Percentiles rank a stretch among this genome's conserved stretches.
Evolutionary conservation across 164 flowering plant genomes (phyloP).

Genomic region (Berberis vulgaris): DNA sequence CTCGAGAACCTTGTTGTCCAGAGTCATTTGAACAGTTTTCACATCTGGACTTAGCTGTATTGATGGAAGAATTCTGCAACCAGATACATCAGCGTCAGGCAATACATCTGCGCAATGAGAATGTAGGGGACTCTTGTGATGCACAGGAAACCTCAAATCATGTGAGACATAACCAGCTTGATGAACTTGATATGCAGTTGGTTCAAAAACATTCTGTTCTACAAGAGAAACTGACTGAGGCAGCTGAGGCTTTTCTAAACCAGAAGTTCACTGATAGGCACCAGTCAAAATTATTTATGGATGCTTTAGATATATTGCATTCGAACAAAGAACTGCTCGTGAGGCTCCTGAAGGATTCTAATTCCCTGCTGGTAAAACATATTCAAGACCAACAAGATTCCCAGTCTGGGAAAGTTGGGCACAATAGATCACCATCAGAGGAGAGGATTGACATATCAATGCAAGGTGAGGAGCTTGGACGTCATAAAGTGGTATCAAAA

Average conservation of each 20-base stretch:
- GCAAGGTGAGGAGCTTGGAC: conserved; percentile 22
- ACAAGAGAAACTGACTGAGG: conserved; percentile 47
- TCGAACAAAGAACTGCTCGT: conserved; percentile 44
- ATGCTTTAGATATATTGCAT: conserved; percentile 50
- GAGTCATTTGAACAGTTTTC: conserved; percentile 10
- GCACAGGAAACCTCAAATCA: conserved; percentile 16
- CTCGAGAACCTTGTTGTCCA: conserved; percentile 16
- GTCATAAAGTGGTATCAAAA: conserved; percentile 23
- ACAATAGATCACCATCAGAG: conserved; percentile 17
- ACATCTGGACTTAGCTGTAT: conserved; percentile 24
- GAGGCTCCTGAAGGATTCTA: conserved; percentile 47
- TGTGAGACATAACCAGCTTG: conserved; percentile 19
- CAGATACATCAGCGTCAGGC: conserved; percentile 15
- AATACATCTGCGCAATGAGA: conserved; percentile 6
- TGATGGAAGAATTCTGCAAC: conserved; percentile 46
- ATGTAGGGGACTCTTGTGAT: conserved; percentile 7
- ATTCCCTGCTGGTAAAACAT: conserved; percentile 38
- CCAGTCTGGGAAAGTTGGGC: conserved; percentile 22
- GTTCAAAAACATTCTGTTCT: conserved; percentile 18
- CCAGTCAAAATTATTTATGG: conserved; percentile 42
- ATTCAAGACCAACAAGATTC: conserved; percentile 30
- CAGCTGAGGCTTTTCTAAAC: conserved; percentile 41
- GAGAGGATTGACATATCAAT: conserved; percentile 9
- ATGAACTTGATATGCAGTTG: conserved; percentile 16
- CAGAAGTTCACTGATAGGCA: conserved; percentile 36